Evolutionary conservation across 176 grass and related monocot species (phyloP).

Genomic region (Lolium rigidum): DNA sequence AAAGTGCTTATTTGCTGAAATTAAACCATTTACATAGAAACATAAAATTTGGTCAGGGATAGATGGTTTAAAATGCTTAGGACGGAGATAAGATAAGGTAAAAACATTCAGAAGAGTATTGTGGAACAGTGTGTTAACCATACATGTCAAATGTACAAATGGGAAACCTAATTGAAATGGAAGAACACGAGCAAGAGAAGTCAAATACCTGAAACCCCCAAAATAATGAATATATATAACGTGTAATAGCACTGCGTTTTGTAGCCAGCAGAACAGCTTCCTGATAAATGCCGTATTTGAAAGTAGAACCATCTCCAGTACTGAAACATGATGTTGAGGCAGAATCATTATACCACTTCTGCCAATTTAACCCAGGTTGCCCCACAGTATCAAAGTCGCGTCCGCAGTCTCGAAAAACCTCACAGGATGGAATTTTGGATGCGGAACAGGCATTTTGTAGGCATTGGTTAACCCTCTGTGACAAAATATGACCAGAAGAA

Average conservation of each 20-base stretch:
- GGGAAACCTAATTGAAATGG: background rate
- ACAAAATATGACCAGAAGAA: constrained; percentile 40
- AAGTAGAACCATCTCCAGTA: constrained; percentile 30
- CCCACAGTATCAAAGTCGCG: constrained; percentile 14
- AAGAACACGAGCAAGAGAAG: constrained; percentile 1
- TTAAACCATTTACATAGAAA: constrained; percentile 19
- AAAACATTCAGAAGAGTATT: background rate
- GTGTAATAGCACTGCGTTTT: constrained; percentile 59
- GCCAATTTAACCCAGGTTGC: constrained; percentile 29
- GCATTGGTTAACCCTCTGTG: constrained; percentile 95
- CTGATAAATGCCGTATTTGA: constrained; percentile 84
- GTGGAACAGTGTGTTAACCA: background rate
- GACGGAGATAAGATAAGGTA: background rate
- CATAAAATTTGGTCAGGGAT: background rate
- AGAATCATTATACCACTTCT: constrained; percentile 55
- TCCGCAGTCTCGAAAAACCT: constrained; percentile 72
- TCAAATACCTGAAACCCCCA: constrained; percentile 95
- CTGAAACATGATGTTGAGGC: constrained; percentile 68
- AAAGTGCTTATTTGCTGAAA: constrained; percentile 97
- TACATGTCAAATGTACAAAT: constrained; percentile 26
- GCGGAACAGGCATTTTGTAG: constrained; percentile 65
- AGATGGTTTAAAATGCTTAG: background rate
- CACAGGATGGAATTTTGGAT: constrained; percentile 50
- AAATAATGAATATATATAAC: constrained; percentile 94
- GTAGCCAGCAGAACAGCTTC: constrained; percentile 80